Evolutionary conservation across 805 yeast genomes (phyloP).

Genomic region (Saturnispora sanitii): DNA sequence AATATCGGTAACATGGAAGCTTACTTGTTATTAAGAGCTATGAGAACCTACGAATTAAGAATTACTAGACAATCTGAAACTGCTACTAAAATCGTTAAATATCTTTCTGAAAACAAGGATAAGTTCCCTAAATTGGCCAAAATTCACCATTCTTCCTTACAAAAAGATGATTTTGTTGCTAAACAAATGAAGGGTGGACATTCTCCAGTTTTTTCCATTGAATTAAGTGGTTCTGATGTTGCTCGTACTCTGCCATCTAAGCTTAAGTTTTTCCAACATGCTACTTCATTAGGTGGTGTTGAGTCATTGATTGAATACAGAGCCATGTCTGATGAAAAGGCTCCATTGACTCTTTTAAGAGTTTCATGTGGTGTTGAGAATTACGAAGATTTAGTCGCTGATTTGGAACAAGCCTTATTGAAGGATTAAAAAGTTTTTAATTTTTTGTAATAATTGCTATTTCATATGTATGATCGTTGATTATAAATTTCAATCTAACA

Average conservation of each 20-base stretch:
- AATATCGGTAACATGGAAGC: constrained; percentile 72
- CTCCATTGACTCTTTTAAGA: constrained; percentile 51
- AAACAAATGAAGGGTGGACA: constrained; percentile 57
- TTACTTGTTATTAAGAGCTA: constrained; percentile 63
- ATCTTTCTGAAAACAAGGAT: constrained; percentile 38
- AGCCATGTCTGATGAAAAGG: constrained; percentile 54
- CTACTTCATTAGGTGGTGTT: constrained; percentile 88
- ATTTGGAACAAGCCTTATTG: constrained; percentile 49
- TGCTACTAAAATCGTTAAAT: constrained; percentile 53
- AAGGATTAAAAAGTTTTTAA: neutral
- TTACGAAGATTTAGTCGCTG: constrained; percentile 64
- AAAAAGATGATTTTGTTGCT: constrained; percentile 55
- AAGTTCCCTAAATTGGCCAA: constrained; percentile 40
- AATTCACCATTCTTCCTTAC: constrained; percentile 69
- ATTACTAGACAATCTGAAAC: constrained; percentile 53
- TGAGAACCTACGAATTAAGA: constrained; percentile 72
- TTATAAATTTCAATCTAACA: neutral
- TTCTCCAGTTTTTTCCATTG: constrained; percentile 69
- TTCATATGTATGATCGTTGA: neutral
- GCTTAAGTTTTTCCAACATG: constrained; percentile 70
- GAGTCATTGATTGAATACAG: constrained; percentile 92
- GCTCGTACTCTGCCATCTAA: constrained; percentile 59
- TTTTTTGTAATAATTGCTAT: neutral
- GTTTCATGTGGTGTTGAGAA: constrained; percentile 77
- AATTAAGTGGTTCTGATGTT: constrained; percentile 35